Base-by-base conservation (phyloP, 2,329 filamentous ascomycete genomes). In the Xylaria sp. region DNA sequence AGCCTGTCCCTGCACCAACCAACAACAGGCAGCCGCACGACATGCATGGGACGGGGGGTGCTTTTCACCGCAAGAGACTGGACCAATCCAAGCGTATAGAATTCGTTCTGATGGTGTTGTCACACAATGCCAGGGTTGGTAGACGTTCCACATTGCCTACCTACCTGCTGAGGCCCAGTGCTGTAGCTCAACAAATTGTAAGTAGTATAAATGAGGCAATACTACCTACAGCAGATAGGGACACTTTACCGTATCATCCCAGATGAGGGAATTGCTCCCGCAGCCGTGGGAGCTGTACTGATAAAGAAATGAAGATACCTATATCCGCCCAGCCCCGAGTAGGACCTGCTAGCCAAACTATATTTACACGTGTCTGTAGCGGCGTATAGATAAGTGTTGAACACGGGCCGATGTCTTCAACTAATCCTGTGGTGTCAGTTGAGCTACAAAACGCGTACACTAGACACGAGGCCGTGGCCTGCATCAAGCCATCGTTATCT, bases 51-150 rank as follows among this genome's bases (percentile, higher is more conserved):
- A 52, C 40, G 49, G 47, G 35, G 28, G 25, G n/a, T 31, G 33
- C 43, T 23, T 47, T 37, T 59, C 60, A 63, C 61, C 61, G 61
- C 61, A 60, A 63, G 56, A 55, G 37, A 60, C 46, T 40, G 33
- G 28, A 7, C 61, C 51, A 60, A 63, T 63, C 50, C 37, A 28
- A 21, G 31, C 19, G 19, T 42, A 19, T 47, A 45, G 51, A 31
- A 56, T 31, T 50, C 37, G 17, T 42, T 12, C 25, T 46, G 33
- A 49, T 50, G 47, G 40, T 52, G 42, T 50, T 37, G 60, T 61
- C 31, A 42, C 53, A 57, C 53, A 40, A 33, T 7, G 31, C 40
- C 45, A 35, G 49, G 46, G 31, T 23, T 21, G 31, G 35, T 28
- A 43, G 7, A 6, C 42, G n/a, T n/a, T n/a, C n/a, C n/a, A n/a